A percentile compares a stretch with the other conserved stretches of the same genome.
Conservation (phyloP, 148 eudicot genomes). For the Vaccinium vitisidaea region DNA sequence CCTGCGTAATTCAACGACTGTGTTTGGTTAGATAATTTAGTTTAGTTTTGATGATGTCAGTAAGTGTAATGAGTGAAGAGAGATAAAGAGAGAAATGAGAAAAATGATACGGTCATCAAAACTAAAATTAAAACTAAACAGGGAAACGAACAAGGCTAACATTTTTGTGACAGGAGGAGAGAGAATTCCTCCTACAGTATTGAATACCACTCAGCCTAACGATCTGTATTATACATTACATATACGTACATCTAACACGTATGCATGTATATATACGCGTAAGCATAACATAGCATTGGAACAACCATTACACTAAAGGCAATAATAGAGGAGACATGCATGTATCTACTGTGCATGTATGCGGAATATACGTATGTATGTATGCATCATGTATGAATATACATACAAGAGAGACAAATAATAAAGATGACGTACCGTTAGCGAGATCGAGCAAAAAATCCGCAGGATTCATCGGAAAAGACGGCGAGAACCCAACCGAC, state of each 20-base stretch:
- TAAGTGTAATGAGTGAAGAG: no score
- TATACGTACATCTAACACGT: not conserved
- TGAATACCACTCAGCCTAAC: not conserved
- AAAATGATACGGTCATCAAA: no score
- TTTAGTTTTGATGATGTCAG: no score
- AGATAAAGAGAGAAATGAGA: no score
- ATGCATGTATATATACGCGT: not conserved
- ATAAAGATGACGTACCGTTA: conserved; percentile 60
- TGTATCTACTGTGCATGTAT: not conserved
- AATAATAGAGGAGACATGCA: not conserved
- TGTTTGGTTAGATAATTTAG: no score
- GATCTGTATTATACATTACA: not conserved
- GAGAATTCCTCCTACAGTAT: not conserved
- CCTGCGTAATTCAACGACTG: not conserved
- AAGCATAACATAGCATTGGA: not conserved
- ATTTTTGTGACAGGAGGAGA: not conserved
- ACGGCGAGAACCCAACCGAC: conserved; percentile 66
- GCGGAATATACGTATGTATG: not conserved
- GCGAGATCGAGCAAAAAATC: conserved; percentile 99
- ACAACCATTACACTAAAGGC: not conserved
- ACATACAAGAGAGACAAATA: not conserved
- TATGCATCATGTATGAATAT: not conserved
- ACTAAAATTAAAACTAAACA: no score
- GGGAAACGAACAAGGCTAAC: not conserved
- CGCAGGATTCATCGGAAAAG: conserved; percentile 89